Evolutionary conservation across 2,329 filamentous ascomycete genomes (phyloP).

Genomic region (Elsinoe fawcettii): DNA sequence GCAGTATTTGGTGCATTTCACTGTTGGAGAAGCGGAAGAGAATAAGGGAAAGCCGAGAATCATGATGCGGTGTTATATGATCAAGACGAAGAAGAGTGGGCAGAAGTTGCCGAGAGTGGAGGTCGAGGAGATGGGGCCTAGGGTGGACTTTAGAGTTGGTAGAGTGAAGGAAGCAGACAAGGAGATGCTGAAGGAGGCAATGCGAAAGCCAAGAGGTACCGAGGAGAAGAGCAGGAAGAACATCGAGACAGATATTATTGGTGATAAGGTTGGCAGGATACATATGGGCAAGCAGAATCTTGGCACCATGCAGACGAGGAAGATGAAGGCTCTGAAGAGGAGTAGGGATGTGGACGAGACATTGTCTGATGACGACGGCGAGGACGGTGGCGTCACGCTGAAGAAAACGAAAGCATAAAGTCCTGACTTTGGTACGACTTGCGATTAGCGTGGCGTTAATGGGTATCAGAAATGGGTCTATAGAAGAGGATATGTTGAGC

Average conservation of each 20-base stretch:
- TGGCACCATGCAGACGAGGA: slow-evolving; percentile 78
- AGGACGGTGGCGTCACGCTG: slow-evolving; percentile 18
- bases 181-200: slow-evolving; percentile 75
- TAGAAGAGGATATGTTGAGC: neutral
- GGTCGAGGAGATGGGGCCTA: slow-evolving; percentile 88
- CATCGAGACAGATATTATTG: slow-evolving; percentile 79
- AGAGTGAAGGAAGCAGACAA: slow-evolving; percentile 71
- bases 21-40: slow-evolving; percentile 53
- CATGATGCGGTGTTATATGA: slow-evolving; percentile 72
- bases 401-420: slow-evolving; percentile 19
- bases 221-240: slow-evolving; percentile 86
- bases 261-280: slow-evolving; percentile 91
- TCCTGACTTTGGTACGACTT: neutral
- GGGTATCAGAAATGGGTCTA: slow-evolving; percentile 17
- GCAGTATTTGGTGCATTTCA: slow-evolving; percentile 80
- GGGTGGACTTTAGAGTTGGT: slow-evolving; percentile 85
- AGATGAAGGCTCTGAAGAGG: slow-evolving; percentile 98
- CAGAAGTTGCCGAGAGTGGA: slow-evolving; percentile 85
- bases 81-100: slow-evolving; percentile 70
- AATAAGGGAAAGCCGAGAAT: slow-evolving; percentile 40
- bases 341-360: slow-evolving; percentile 52
- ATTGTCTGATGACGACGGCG: slow-evolving; percentile 22
- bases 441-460: slow-evolving; percentile 19
- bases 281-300: slow-evolving; percentile 89
- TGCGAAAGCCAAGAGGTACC: slow-evolving; percentile 70